Conservation (phyloP, 768 basidiomycete genomes). For the Coprinellus micaceus region DNA sequence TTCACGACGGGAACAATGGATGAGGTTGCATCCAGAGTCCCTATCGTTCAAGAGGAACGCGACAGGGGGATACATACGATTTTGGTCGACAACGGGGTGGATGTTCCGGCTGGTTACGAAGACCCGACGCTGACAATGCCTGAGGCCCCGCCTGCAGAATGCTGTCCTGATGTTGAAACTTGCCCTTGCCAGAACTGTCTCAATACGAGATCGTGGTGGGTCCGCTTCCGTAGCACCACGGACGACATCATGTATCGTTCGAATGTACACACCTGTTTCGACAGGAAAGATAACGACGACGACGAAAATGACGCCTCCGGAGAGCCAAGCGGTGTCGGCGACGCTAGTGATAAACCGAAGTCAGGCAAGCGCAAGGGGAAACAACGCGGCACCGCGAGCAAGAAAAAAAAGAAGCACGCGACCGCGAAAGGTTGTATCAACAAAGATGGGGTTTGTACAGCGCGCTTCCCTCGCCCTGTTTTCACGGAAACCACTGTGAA, state of each 20-base stretch:
- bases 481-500: constrained; percentile 23
- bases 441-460: constrained; percentile 28
- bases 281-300: not conserved
- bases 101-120: not conserved
- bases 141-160: not conserved
- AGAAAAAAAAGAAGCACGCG: constrained; percentile 12
- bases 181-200: not conserved
- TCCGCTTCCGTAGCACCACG: not conserved
- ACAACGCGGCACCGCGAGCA: not conserved
- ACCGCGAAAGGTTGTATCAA: constrained; percentile 21
- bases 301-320: too few relatives aligned
- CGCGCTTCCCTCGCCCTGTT: constrained; percentile 28
- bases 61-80: not conserved
- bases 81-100: not conserved
- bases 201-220: not conserved
- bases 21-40: not conserved
- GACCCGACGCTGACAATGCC: not conserved
- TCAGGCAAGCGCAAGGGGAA: constrained; percentile 5
- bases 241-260: constrained; percentile 25
- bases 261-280: constrained; percentile 26
- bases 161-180: not conserved
- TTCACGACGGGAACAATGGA: not conserved
- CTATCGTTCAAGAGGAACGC: not conserved
- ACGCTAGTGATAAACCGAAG: too few relatives aligned
- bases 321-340: too few relatives aligned